phyloP scores from a whole-genome alignment of 1,139 yeast genomes.

The Yamadazyma conglobata region DNA sequence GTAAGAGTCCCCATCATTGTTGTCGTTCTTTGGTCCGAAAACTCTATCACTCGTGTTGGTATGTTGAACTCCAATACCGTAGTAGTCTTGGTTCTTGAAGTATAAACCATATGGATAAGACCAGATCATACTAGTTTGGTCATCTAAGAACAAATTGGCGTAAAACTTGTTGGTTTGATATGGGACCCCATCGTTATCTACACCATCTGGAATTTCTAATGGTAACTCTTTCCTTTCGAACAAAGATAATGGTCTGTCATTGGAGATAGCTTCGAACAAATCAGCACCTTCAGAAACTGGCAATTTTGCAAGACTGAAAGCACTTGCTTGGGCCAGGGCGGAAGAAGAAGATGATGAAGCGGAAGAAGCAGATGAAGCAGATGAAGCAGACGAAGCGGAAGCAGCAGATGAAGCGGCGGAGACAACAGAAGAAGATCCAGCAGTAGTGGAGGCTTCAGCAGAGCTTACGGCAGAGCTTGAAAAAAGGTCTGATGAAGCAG shows the following conservation, averaged over 20 bases:
- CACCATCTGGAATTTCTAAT: constrained; percentile 48
- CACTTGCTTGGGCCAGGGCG: too few species aligned
- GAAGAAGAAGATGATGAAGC: constrained; percentile 2
- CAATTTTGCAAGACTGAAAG: too few species aligned
- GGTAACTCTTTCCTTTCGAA: constrained; percentile 50
- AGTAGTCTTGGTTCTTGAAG: constrained; percentile 42
- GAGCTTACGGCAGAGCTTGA: background rate
- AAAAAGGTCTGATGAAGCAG: constrained; percentile 2
- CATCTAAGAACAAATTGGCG: constrained; percentile 68
- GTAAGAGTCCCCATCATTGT: constrained; percentile 31
- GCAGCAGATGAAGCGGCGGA: constrained; percentile 1
- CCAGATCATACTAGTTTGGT: constrained; percentile 64
- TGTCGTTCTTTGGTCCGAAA: constrained; percentile 52
- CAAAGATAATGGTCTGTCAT: constrained; percentile 45
- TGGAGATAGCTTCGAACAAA: constrained; percentile 49
- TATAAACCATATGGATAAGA: constrained; percentile 82
- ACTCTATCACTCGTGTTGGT: constrained; percentile 56
- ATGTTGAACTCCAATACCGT: constrained; percentile 71
- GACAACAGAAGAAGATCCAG: constrained; percentile 1
- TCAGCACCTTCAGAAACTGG: constrained; percentile 21
- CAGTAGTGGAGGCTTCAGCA: background rate
- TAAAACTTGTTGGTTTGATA: constrained; percentile 82
- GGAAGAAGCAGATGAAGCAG: constrained; percentile 4
- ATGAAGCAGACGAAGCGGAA: constrained; percentile 1
- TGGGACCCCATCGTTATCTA: constrained; percentile 45